Evolutionary conservation across 2,329 filamentous ascomycete species (phyloP).

Genomic region (Monosporascus sp.): DNA sequence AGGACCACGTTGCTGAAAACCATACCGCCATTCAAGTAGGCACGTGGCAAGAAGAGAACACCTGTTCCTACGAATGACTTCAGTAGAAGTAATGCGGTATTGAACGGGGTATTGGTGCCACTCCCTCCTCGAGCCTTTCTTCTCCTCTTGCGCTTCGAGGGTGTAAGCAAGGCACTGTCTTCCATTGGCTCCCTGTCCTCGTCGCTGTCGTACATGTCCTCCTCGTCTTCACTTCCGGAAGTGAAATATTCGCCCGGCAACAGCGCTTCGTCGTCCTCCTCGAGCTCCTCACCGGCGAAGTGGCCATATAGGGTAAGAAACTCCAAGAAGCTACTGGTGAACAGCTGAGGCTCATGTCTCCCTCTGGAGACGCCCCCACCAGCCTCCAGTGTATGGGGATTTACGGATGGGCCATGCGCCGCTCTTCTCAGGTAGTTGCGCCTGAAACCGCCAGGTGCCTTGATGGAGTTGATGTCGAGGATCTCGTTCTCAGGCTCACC

Average conservation of each 20-base stretch:
- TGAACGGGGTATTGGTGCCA: constrained; percentile 72
- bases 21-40: constrained; percentile 96
- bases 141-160: constrained; percentile 67
- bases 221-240: constrained; percentile 65
- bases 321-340: constrained; percentile 92
- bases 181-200: constrained; percentile 79
- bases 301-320: constrained; percentile 94
- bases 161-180: constrained; percentile 75
- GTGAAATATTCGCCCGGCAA: constrained; percentile 88
- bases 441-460: constrained; percentile 88
- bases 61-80: constrained; percentile 98
- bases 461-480: constrained; percentile 83
- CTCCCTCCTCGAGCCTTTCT: constrained; percentile 68
- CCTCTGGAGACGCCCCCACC: constrained; percentile 30
- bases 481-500: constrained; percentile 75
- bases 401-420: constrained; percentile 55
- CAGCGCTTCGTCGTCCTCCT: constrained; percentile 90
- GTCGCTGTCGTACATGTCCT: constrained; percentile 51
- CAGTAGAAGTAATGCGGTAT: constrained; percentile 77
- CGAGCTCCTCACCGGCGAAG: constrained; percentile 93
- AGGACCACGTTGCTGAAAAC: constrained; percentile 90
- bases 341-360: constrained; percentile 53
- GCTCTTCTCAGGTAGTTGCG: constrained; percentile 80
- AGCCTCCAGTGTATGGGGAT: constrained; percentile 34
- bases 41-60: constrained; percentile 85